Evolutionary conservation across 2,329 filamentous ascomycete genomes (phyloP).

Genomic region (Arthroderma uncinatum): DNA sequence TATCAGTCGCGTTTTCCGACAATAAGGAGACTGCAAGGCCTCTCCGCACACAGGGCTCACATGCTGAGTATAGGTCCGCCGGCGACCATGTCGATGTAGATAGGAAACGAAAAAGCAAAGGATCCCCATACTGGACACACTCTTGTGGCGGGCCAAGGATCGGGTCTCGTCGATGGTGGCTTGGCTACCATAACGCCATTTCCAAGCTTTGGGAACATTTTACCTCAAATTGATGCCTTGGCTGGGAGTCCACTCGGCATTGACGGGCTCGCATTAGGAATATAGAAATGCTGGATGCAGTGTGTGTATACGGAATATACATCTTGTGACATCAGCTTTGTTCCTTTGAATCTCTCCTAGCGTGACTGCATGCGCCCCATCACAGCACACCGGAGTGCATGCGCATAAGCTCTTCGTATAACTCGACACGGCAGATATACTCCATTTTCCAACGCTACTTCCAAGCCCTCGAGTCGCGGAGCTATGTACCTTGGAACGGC

Average conservation of each 20-base stretch:
- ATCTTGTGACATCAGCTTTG: neutral
- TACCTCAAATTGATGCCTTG: too few species aligned
- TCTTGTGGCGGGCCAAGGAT: neutral
- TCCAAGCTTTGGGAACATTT: neutral
- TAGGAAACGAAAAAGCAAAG: neutral
- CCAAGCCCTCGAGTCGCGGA: neutral
- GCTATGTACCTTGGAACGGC: neutral
- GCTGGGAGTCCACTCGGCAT: too few species aligned
- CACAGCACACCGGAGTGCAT: neutral
- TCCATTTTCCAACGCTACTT: neutral
- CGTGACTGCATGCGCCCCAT: neutral
- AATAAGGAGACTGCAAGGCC: neutral
- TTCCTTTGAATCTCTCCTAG: neutral
- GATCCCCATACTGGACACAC: neutral
- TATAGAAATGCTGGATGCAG: neutral
- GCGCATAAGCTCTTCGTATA: conserved; percentile 3
- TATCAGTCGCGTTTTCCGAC: neutral
- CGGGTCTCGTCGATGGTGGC: conserved; percentile 1
- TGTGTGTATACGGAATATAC: neutral
- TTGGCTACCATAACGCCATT: conserved; percentile 2
- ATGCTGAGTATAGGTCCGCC: neutral
- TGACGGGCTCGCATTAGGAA: neutral
- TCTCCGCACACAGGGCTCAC: neutral
- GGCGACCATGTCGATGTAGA: neutral
- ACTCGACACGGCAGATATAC: neutral